A percentile compares a stretch with the other conserved stretches of the same genome.
Conservation (phyloP, 2,329 filamentous ascomycete genomes). For the Pleomassaria siparia region DNA sequence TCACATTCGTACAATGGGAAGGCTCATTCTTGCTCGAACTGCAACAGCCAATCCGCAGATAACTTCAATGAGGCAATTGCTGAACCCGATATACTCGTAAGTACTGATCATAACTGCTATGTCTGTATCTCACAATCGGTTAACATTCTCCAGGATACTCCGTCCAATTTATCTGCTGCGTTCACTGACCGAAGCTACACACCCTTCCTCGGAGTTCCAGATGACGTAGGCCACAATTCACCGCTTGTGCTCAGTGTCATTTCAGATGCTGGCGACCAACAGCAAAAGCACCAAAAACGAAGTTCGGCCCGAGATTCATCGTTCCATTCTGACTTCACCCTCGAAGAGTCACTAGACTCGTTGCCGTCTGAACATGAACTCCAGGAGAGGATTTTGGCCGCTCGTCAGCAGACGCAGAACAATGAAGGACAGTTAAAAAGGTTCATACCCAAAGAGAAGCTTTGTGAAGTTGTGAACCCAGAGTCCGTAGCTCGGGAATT, state of each 20-base stretch:
- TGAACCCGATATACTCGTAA: too few species aligned
- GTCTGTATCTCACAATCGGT: too few species aligned
- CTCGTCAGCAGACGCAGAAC: slow-evolving; percentile 2
- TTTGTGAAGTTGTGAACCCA: slow-evolving; percentile 5
- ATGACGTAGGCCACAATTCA: neutral
- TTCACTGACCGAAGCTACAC: slow-evolving; percentile 1
- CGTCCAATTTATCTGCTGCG: too few species aligned
- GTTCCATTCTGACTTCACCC: neutral
- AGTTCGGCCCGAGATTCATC: neutral
- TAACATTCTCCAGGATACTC: too few species aligned
- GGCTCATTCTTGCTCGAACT: too few species aligned
- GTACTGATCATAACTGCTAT: too few species aligned
- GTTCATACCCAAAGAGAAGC: slow-evolving; percentile 6
- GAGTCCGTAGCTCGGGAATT: slow-evolving; percentile 9
- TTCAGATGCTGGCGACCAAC: slow-evolving; percentile 16
- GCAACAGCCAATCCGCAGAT: too few species aligned
- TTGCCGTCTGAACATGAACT: slow-evolving; percentile 4
- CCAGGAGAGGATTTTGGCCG: slow-evolving; percentile 7
- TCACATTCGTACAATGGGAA: too few species aligned
- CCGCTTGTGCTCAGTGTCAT: slow-evolving; percentile 6
- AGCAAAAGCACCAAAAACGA: slow-evolving; percentile 7
- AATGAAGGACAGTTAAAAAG: neutral
- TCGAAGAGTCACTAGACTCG: neutral
- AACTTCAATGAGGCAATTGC: too few species aligned
- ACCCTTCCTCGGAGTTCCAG: slow-evolving; percentile 2